These are phyloP conservation scores for Halenospora varia DNA, from an alignment of 495 filamentous ascomycete species.

Conservation along the genomic window DNA sequence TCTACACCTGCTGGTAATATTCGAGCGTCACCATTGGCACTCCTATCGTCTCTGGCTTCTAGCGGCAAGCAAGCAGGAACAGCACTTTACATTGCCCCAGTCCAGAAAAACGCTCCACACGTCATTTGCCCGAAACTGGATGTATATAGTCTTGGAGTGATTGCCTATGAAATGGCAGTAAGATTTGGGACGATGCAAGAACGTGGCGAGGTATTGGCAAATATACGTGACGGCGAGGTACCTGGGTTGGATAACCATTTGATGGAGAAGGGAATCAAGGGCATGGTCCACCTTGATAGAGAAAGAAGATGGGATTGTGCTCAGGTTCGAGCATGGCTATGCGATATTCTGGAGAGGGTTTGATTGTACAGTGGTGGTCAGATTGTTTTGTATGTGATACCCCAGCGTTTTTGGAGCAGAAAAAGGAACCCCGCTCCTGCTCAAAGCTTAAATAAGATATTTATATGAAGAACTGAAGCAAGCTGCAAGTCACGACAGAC, in stretches of 20 bases:
- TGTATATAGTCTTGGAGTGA: constrained; percentile 36
- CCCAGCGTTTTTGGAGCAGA: not conserved
- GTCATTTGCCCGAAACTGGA: constrained; percentile 31
- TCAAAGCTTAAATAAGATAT: too few relatives aligned
- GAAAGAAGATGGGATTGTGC: constrained; percentile 10
- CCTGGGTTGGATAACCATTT: not conserved
- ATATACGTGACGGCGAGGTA: not conserved
- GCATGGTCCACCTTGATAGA: not conserved
- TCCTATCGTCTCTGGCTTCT: not conserved
- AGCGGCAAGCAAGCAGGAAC: constrained; percentile 28
- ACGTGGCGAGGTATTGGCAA: constrained; percentile 1
- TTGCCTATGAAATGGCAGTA: constrained; percentile 34
- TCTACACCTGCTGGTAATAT: not conserved
- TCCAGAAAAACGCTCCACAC: not conserved
- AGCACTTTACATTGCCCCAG: constrained; percentile 30
- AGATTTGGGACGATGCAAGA: constrained; percentile 28
- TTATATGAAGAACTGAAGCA: too few relatives aligned
- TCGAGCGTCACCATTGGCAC: not conserved
- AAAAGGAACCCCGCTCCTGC: too few relatives aligned
- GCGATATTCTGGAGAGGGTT: not conserved
- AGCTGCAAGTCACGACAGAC: too few relatives aligned
- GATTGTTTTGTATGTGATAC: not conserved
- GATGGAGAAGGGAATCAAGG: constrained; percentile 7
- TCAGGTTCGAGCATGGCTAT: constrained; percentile 2
- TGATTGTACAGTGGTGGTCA: not conserved